These are phyloP conservation scores for Neonectria magnoliae DNA, from an alignment of 2,329 filamentous ascomycete species.

Conservation along the genomic window DNA sequence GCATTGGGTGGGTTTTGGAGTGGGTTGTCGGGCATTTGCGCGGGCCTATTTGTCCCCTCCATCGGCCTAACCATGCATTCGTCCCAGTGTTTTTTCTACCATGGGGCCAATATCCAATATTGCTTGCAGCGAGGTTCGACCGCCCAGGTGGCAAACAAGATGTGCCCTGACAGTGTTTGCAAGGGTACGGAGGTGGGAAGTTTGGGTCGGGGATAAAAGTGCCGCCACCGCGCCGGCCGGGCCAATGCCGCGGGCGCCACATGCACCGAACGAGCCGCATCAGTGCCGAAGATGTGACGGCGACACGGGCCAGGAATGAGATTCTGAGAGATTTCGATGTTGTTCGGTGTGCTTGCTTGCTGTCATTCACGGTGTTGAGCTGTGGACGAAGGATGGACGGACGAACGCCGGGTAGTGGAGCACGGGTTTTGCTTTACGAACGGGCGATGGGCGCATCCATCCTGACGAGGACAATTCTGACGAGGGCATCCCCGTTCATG, in stretches of 20 bases:
- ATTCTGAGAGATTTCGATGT: not conserved
- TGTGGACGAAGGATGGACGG: not conserved
- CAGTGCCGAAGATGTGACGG: constrained; percentile 18
- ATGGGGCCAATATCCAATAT: not conserved
- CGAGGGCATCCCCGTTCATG: constrained; percentile 4
- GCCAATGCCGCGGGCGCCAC: constrained; percentile 11
- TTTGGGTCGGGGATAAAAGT: not conserved
- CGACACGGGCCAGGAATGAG: constrained; percentile 7
- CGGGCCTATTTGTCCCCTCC: constrained; percentile 10
- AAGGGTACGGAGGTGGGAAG: not conserved
- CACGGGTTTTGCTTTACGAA: constrained; percentile 11
- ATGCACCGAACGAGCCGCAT: constrained; percentile 22
- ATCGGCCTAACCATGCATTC: not conserved
- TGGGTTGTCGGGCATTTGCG: constrained; percentile 18
- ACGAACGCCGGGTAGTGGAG: not conserved
- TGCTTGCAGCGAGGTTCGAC: not conserved
- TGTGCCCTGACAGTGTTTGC: not conserved
- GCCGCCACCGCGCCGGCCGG: constrained; percentile 6
- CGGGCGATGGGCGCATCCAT: not conserved
- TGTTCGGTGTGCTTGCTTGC: not conserved
- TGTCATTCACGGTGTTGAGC: not conserved
- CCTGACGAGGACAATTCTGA: not conserved
- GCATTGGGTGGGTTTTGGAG: constrained; percentile 6
- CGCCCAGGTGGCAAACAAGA: not conserved
- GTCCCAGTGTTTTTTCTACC: not conserved